Percentiles rank a stretch among this genome's conserved stretches.
Conservation (phyloP, 441 rosid genomes). For the Brassica hybrid region DNA sequence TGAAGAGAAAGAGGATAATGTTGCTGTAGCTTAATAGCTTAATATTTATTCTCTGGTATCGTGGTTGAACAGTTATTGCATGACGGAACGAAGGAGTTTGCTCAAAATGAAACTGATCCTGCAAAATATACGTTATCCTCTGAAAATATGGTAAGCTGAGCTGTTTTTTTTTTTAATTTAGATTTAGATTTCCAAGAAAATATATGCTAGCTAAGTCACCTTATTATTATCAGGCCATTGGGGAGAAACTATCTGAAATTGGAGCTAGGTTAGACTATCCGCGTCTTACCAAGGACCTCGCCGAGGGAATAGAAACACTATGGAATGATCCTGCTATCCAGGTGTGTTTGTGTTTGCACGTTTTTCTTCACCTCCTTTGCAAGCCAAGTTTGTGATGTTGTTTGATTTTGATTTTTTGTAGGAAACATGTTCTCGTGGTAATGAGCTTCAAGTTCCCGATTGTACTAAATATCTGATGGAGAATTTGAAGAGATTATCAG, state of each 20-base stretch:
- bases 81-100: conserved; percentile 95
- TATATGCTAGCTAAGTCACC: neutral
- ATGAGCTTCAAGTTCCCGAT: conserved; percentile 95
- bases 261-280: conserved; percentile 83
- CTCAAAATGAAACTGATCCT: conserved; percentile 76
- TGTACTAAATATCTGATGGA: conserved; percentile 93
- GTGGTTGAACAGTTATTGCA: conserved; percentile 66
- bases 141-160: conserved; percentile 68
- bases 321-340: conserved; percentile 97
- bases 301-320: conserved; percentile 71
- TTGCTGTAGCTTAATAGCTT: conserved; percentile 31
- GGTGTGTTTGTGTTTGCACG: conserved; percentile 46
- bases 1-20: neutral
- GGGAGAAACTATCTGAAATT: conserved; percentile 81
- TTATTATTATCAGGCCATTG: conserved; percentile 58
- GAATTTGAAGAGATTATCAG: conserved; percentile 76
- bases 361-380: neutral
- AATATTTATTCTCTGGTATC: conserved; percentile 36
- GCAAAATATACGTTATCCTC: conserved; percentile 62
- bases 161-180: neutral
- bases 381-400: conserved; percentile 6
- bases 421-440: conserved; percentile 88
- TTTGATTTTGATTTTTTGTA: conserved; percentile 36
- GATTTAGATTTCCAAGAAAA: neutral
- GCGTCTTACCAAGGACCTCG: conserved; percentile 72